Base-by-base conservation (phyloP, 2,329 filamentous ascomycete species). In the Aspergillus neoniger region DNA sequence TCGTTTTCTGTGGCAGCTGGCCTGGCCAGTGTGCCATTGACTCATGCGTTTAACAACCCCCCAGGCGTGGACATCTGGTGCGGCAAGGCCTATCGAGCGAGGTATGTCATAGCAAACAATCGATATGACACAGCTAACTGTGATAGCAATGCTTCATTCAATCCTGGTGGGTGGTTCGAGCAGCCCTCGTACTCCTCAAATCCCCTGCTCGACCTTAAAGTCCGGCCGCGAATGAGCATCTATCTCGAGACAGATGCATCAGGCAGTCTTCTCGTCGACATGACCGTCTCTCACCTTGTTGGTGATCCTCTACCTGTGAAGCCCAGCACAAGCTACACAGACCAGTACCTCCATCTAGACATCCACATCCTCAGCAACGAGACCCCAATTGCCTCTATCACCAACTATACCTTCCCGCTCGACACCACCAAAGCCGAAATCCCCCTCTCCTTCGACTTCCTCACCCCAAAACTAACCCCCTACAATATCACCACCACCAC, bases 221-320 rank as follows among this genome's bases (percentile, higher is more conserved):
- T 55, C 23, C 52, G 52, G 6, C 38, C 52, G 5, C 52, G 52
- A 2, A 55, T 55, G 52, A 55, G 52, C 38, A 55, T 55, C 52
- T 55, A 55, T 4, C 52, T 55, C 38, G 38, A 41, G 8, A 55
- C 23, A 23, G 52, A 55, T n/a, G 10, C 52, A 23, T 2, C 10
- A 2, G 52, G 36, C 7, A 55, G 52, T 21, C 38, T 55, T 10
- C 23, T 55, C n/a, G 23, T 55, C 3, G 38, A 55, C 7, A 55
- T 39, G 1, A 14, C 38, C 15, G 38, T 55, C 6, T 55, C 52
- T 38, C 52, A 55, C 28, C 21, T 41, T 25, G n/a, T 41, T n/a
- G 52, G 52, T 14, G 39, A 55, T 39, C 25, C 52, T 6, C 28
- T 55, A 23, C 52, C 52, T 0, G 4, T 21, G 2, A 5, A 28